Base-by-base conservation (phyloP, 176 grass and related monocot species). In the Rhynchospora pubera region DNA sequence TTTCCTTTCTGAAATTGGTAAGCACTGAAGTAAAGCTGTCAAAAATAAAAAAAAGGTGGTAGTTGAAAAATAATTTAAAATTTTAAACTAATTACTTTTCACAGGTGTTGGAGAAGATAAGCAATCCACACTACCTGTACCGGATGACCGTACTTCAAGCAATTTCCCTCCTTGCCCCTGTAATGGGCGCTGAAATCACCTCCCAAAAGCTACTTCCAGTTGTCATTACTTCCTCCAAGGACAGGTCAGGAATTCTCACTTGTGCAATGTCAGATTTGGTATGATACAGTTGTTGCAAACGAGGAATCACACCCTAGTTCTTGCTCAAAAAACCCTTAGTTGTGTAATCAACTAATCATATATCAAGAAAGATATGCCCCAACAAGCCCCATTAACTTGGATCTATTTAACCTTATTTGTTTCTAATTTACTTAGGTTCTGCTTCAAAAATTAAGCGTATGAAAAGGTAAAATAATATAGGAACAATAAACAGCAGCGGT, bases 101-200 rank as follows among this genome's bases (percentile, higher is more conserved):
- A 3, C 66, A 97, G 95, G 92, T 98, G 5, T 47, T 98, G 71
- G 92, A 94, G 66, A 98, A 94, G 89, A 94, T 98, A 77, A 94
- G 94, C 71, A 98, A 92, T 57, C 89, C 90, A n/a, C 95, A 98
- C 81, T 98, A 98, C 66, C 80, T 98, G 67, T 98, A 98, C 57
- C 92, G 95, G 11, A 93, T 98, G 95, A 98, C 95, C n/a, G 89
- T 89, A 56, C 75, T 98, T 71, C 92, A 89, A 86, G 90, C 90
- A 68, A 89, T 94, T 47, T 94, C 95, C 10, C 85, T 98, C 60
- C 65, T 98, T 18, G 90, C 92, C 2, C 95, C 95, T 51, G 95
- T 98, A 28, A 90, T 98, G 90, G 95, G 95, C 82, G 82, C 90
- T 1, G 92, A 98, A 23, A 94, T 94, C 82, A 98, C 92, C 12